Evolutionary conservation across 495 filamentous ascomycete genomes (phyloP).

Genomic region (Penicillium odoratum): DNA sequence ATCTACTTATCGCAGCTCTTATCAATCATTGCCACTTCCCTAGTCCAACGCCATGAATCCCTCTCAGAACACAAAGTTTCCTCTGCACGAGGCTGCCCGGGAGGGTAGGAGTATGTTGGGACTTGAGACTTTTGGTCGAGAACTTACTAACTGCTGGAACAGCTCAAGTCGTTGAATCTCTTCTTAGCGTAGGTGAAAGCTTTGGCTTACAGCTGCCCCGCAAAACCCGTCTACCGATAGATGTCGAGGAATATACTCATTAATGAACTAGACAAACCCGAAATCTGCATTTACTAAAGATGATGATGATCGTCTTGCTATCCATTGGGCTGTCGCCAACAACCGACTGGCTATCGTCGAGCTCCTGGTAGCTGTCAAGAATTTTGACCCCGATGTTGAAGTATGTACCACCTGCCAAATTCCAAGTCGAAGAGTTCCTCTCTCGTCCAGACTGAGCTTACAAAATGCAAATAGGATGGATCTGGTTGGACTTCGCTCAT

Average conservation of each 20-base stretch:
- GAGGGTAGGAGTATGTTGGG: slow-evolving; percentile 74
- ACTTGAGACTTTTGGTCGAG: neutral
- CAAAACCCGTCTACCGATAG: slow-evolving; percentile 21
- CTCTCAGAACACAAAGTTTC: slow-evolving; percentile 60
- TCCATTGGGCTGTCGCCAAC: slow-evolving; percentile 93
- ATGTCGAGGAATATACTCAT: slow-evolving; percentile 10
- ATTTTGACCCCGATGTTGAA: slow-evolving; percentile 86
- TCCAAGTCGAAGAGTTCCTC: neutral
- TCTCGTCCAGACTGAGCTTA: neutral
- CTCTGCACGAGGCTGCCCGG: slow-evolving; percentile 84
- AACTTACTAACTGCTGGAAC: slow-evolving; percentile 10
- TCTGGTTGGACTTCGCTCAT: slow-evolving; percentile 93
- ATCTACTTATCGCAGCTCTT: slow-evolving; percentile 35
- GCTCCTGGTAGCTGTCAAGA: slow-evolving; percentile 62
- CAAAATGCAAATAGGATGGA: slow-evolving; percentile 60
- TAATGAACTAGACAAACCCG: slow-evolving; percentile 63
- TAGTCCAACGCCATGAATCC: slow-evolving; percentile 37
- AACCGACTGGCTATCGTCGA: slow-evolving; percentile 76
- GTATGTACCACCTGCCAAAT: slow-evolving; percentile 35
- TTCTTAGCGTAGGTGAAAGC: slow-evolving; percentile 61
- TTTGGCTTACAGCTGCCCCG: slow-evolving; percentile 28
- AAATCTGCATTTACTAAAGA: slow-evolving; percentile 74
- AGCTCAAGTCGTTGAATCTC: slow-evolving; percentile 72
- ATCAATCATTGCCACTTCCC: slow-evolving; percentile 18
- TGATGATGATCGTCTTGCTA: slow-evolving; percentile 84